These are phyloP conservation scores for Boletus rubroflammeus DNA, from an alignment of 768 basidiomycete genomes.

Conservation along the genomic window DNA sequence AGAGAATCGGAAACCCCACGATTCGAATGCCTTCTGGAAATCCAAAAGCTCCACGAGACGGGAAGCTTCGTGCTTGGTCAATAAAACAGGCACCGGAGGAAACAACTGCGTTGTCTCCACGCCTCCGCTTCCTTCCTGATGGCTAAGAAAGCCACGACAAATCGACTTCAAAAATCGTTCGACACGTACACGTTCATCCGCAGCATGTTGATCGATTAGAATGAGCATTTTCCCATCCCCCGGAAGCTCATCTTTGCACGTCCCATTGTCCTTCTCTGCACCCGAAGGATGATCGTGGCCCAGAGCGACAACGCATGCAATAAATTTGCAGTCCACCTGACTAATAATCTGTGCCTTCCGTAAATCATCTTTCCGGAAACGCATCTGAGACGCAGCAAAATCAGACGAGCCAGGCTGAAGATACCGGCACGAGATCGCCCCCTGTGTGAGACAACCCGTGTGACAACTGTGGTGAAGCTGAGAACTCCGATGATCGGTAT, in stretches of 20 bases:
- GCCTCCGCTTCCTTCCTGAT: slow-evolving; percentile 35
- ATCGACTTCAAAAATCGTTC: slow-evolving; percentile 74
- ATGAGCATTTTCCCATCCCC: slow-evolving; percentile 45
- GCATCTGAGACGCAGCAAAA: slow-evolving; percentile 24
- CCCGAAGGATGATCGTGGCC: slow-evolving; percentile 14
- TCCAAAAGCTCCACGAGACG: slow-evolving; percentile 41
- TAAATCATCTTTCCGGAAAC: slow-evolving; percentile 55
- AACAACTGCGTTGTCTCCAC: slow-evolving; percentile 43
- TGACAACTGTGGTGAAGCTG: slow-evolving; percentile 12
- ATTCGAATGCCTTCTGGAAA: slow-evolving; percentile 47
- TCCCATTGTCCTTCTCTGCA: slow-evolving; percentile 12
- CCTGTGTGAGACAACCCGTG: slow-evolving; percentile 6
- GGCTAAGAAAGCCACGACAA: slow-evolving; percentile 61
- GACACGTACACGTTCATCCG: slow-evolving; percentile 93
- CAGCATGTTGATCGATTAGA: slow-evolving; percentile 95
- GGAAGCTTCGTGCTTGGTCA: slow-evolving; percentile 62
- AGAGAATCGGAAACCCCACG: slow-evolving; percentile 69
- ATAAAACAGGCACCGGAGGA: slow-evolving; percentile 57
- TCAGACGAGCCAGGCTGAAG: slow-evolving; percentile 11
- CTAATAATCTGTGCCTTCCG: slow-evolving; percentile 56
- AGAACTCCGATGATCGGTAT: slow-evolving; percentile 8
- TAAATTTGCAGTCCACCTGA: slow-evolving; percentile 90
- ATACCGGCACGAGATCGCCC: slow-evolving; percentile 5
- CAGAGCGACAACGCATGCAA: slow-evolving; percentile 61
- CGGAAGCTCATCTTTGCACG: slow-evolving; percentile 13